These are phyloP conservation scores for Exophiala sp. DNA, from an alignment of 2,329 filamentous ascomycete species.

Conservation along the genomic window DNA sequence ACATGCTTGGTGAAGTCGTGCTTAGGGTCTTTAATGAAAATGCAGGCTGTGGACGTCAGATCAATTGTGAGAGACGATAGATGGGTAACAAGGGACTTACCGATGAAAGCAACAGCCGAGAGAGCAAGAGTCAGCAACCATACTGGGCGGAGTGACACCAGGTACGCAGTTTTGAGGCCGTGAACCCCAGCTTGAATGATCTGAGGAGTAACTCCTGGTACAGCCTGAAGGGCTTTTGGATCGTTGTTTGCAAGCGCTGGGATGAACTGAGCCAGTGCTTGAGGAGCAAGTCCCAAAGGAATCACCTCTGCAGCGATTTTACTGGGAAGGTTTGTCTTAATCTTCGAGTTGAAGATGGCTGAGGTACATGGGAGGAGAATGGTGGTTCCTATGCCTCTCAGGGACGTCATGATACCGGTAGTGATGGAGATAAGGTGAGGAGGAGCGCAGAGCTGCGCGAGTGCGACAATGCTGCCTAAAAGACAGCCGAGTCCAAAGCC, in stretches of 20 bases:
- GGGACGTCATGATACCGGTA: constrained; percentile 6
- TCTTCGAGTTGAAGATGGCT: constrained; percentile 11
- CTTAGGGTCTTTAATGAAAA: no score
- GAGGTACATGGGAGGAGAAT: background rate
- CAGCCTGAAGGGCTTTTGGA: background rate
- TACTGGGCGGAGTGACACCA: constrained; percentile 3
- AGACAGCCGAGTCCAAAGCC: constrained; percentile 10
- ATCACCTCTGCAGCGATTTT: constrained; percentile 9
- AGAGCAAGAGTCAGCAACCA: no score
- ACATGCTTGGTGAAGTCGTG: no score
- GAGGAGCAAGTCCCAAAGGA: constrained; percentile 3
- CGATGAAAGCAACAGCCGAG: no score
- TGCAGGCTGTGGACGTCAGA: no score
- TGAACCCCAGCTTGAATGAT: constrained; percentile 5
- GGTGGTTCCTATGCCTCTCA: background rate
- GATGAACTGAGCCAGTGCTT: constrained; percentile 2
- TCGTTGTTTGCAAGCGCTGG: background rate
- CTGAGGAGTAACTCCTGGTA: constrained; percentile 5
- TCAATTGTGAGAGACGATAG: no score
- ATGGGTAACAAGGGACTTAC: no score
- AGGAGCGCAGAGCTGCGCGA: constrained; percentile 8
- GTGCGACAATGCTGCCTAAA: constrained; percentile 2
- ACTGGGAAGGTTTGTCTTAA: background rate
- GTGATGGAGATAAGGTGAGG: constrained; percentile 10
- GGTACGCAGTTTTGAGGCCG: constrained; percentile 2